Evolutionary conservation across 371 early-diverging fungal genomes (phyloP).

Genomic region (Phascolomyces articulosus): DNA sequence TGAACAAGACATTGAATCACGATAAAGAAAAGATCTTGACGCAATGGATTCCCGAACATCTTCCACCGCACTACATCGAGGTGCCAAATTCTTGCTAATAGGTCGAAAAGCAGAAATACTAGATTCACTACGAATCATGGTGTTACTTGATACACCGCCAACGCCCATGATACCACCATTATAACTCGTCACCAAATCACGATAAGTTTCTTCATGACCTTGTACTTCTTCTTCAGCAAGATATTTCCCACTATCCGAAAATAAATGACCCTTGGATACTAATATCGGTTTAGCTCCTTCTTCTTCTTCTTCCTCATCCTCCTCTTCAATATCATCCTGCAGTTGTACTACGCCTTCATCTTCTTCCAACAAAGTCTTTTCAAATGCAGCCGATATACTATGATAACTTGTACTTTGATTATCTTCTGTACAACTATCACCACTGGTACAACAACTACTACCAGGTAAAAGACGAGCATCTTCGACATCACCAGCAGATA

Average conservation of each 20-base stretch:
- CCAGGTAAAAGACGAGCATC: background rate
- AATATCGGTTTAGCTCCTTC: background rate
- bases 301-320: background rate
- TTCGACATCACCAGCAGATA: conserved; percentile 16
- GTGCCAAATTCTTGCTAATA: conserved; percentile 28
- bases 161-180: background rate
- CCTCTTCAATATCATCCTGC: background rate
- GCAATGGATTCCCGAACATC: background rate
- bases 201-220: conserved; percentile 19
- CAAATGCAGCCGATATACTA: background rate
- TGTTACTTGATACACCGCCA: background rate
- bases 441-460: conserved; percentile 5
- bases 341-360: too few relatives aligned
- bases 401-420: conserved; percentile 5
- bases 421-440: background rate
- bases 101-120: conserved; percentile 31
- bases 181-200: background rate
- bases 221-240: conserved; percentile 10
- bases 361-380: background rate
- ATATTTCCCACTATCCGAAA: background rate
- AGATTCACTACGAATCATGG: conserved; percentile 20
- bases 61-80: conserved; percentile 11
- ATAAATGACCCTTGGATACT: background rate
- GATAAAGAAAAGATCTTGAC: background rate
- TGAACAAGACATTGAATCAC: background rate